These are phyloP conservation scores for Globisporangium sylvaticum DNA, from an alignment of 352 stramenopile genomes.

Conservation along the genomic window DNA sequence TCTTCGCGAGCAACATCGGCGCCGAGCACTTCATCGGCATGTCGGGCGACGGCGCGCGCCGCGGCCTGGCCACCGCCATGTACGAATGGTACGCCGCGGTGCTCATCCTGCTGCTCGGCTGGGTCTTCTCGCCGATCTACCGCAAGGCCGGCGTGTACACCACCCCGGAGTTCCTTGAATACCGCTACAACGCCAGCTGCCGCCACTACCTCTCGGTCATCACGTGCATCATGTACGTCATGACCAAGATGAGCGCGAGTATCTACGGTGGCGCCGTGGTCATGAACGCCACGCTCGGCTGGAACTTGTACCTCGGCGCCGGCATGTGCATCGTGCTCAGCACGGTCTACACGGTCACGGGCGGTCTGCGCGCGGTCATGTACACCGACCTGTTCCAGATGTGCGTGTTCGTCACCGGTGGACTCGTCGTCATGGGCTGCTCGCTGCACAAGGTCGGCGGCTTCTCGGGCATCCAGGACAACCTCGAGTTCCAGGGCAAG, in stretches of 20 bases:
- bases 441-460: constrained; percentile 55
- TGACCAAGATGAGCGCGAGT: constrained; percentile 65
- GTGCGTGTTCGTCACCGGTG: constrained; percentile 56
- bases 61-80: constrained; percentile 56
- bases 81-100: constrained; percentile 64
- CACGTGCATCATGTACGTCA: constrained; percentile 59
- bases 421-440: constrained; percentile 50
- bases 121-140: constrained; percentile 67
- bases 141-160: constrained; percentile 52
- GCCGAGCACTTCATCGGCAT: constrained; percentile 71
- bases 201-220: constrained; percentile 59
- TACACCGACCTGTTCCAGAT: constrained; percentile 74
- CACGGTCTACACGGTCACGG: constrained; percentile 55
- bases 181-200: constrained; percentile 41
- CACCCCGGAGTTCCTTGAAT: constrained; percentile 49
- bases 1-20: constrained; percentile 70
- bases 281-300: constrained; percentile 53
- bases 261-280: constrained; percentile 67
- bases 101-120: constrained; percentile 50
- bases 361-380: constrained; percentile 60
- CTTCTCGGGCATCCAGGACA: constrained; percentile 44
- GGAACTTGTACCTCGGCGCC: constrained; percentile 52
- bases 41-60: constrained; percentile 51
- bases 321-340: constrained; percentile 49
- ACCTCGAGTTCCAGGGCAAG: constrained; percentile 38